Evolutionary conservation across 2,329 filamentous ascomycete genomes (phyloP).

Genomic region (Nectriaceae sp.): DNA sequence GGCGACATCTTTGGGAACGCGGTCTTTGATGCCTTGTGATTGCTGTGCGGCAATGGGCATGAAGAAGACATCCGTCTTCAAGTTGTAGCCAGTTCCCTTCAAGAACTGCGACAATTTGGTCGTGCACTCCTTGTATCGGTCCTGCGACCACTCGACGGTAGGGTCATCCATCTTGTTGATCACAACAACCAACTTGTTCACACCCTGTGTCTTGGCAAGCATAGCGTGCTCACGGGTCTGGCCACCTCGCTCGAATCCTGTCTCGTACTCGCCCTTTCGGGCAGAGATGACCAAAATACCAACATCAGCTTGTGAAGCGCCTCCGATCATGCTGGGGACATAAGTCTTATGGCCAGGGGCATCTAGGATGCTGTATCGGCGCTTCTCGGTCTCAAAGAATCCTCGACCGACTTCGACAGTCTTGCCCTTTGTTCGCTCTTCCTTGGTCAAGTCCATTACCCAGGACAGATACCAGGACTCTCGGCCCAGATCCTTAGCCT

Average conservation of each 20-base stretch:
- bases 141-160: conserved; percentile 94
- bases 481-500: conserved; percentile 93
- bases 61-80: conserved; percentile 90
- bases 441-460: conserved; percentile 95
- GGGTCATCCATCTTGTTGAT: conserved; percentile 99
- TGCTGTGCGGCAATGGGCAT: conserved; percentile 96
- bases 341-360: conserved; percentile 98
- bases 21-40: conserved; percentile 83
- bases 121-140: conserved; percentile 89
- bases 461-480: conserved; percentile 99
- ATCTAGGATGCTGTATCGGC: conserved; percentile 94
- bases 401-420: conserved; percentile 96
- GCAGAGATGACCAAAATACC: conserved; percentile 95
- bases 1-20: conserved; percentile 73
- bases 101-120: conserved; percentile 86
- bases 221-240: conserved; percentile 98
- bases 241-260: conserved; percentile 93
- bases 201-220: conserved; percentile 96
- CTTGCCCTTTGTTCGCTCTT: conserved; percentile 95
- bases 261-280: conserved; percentile 98
- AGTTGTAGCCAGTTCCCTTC: conserved; percentile 90
- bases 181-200: conserved; percentile 91
- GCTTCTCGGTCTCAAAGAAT: conserved; percentile 96
- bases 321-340: conserved; percentile 97
- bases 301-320: conserved; percentile 89